Evolutionary conservation across 164 flowering plant species (phyloP).

Genomic region (Platanus orientalis): DNA sequence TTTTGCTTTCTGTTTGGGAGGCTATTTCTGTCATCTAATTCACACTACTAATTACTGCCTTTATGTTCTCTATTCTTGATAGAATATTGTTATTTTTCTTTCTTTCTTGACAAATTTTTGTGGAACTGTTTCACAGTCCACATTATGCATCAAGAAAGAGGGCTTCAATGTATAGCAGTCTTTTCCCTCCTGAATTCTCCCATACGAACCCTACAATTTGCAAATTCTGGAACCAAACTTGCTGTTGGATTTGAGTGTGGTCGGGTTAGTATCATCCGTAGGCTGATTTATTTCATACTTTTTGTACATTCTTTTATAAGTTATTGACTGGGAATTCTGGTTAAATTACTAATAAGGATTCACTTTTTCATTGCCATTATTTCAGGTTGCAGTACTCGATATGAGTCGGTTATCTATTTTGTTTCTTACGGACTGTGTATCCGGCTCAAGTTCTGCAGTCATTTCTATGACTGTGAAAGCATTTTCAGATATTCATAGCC

Average conservation of each 20-base stretch:
- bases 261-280: constrained; percentile 43
- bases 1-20: neutral
- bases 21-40: neutral
- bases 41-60: neutral
- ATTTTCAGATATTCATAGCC: constrained; percentile 14
- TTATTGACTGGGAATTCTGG: constrained; percentile 36
- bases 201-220: constrained; percentile 41
- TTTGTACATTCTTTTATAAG: neutral
- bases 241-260: constrained; percentile 76
- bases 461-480: constrained; percentile 38
- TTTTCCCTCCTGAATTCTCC: constrained; percentile 60
- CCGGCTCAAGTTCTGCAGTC: constrained; percentile 43
- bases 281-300: constrained; percentile 2
- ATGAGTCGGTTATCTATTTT: constrained; percentile 39
- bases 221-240: constrained; percentile 53
- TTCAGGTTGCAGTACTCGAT: constrained; percentile 76
- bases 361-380: constrained; percentile 6
- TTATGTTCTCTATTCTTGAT: neutral
- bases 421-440: constrained; percentile 40
- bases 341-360: constrained; percentile 3
- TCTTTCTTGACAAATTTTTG: neutral
- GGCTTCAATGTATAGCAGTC: constrained; percentile 44
- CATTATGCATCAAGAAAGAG: constrained; percentile 31
- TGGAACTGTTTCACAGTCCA: constrained; percentile 40
- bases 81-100: too few species aligned